These are phyloP conservation scores for Venturia effusa DNA, from an alignment of 2,329 filamentous ascomycete genomes.

Conservation along the genomic window DNA sequence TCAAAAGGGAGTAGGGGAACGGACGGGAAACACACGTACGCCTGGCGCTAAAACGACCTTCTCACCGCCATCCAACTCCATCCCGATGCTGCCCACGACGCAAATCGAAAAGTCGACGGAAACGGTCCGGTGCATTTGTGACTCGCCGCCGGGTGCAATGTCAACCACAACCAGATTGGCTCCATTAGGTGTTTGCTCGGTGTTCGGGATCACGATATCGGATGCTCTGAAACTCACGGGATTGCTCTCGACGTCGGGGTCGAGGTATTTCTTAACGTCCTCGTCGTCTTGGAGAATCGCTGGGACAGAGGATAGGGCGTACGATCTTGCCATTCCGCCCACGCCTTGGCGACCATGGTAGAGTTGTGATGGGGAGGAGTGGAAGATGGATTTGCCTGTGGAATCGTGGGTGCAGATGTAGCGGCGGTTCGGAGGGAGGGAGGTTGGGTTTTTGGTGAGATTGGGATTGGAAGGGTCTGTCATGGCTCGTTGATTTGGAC, in stretches of 20 bases:
- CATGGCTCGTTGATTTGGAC: neutral
- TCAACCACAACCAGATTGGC: constrained; percentile 16
- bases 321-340: constrained; percentile 18
- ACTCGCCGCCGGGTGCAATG: constrained; percentile 14
- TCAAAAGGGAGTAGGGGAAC: too few species aligned
- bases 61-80: constrained; percentile 17
- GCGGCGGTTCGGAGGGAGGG: constrained; percentile 21
- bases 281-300: constrained; percentile 29
- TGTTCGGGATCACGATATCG: too few species aligned
- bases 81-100: constrained; percentile 15
- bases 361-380: constrained; percentile 18
- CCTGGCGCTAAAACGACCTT: constrained; percentile 14
- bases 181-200: neutral
- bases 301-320: constrained; percentile 32
- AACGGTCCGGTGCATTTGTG: constrained; percentile 16
- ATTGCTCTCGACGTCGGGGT: neutral
- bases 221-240: too few species aligned
- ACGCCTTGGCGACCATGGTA: constrained; percentile 18
- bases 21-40: constrained; percentile 10
- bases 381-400: constrained; percentile 27
- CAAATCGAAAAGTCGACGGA: constrained; percentile 17
- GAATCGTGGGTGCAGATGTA: constrained; percentile 26
- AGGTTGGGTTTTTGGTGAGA: neutral
- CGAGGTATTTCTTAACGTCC: constrained; percentile 29
- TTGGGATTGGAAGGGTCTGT: neutral